Evolutionary conservation across 306 rosid species (phyloP).

Genomic region (Leucaena leucocephala): DNA sequence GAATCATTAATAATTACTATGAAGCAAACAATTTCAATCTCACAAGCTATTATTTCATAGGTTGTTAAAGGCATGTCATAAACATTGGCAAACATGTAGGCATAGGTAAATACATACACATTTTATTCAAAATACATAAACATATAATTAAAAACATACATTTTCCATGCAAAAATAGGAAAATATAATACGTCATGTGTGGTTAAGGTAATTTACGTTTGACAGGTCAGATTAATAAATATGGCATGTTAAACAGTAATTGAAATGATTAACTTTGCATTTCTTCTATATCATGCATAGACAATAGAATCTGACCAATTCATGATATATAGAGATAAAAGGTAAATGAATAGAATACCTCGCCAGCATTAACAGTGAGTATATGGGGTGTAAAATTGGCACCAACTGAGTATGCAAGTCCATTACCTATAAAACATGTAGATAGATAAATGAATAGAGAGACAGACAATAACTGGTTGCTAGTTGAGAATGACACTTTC

Average conservation of each 20-base stretch:
- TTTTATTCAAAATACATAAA: too few relatives aligned
- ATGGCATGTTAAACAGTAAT: not conserved
- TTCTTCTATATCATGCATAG: constrained; percentile 21
- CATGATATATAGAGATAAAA: constrained; percentile 17
- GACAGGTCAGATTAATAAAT: not conserved
- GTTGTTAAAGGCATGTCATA: not conserved
- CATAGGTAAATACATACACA: not conserved
- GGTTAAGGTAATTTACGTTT: not conserved
- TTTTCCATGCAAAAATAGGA: not conserved
- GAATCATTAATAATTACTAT: constrained; percentile 5
- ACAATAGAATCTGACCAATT: constrained; percentile 26
- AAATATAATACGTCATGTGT: not conserved
- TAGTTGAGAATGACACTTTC: constrained; percentile 18
- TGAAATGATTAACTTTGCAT: not conserved
- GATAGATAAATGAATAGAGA: constrained; percentile 9
- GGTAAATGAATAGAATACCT: constrained; percentile 60
- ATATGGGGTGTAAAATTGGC: constrained; percentile 91
- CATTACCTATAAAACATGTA: constrained; percentile 55
- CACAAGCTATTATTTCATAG: not conserved
- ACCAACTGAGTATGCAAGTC: constrained; percentile 81
- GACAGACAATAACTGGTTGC: not conserved
- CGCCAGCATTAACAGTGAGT: constrained; percentile 87
- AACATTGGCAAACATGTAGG: not conserved
- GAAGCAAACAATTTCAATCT: constrained; percentile 1
- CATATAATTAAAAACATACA: not conserved